Evolutionary conservation across 257 asterid species (phyloP), one percentile per base, ranked within the genome.

Genomic region (Lavandula angustifolia): DNA sequence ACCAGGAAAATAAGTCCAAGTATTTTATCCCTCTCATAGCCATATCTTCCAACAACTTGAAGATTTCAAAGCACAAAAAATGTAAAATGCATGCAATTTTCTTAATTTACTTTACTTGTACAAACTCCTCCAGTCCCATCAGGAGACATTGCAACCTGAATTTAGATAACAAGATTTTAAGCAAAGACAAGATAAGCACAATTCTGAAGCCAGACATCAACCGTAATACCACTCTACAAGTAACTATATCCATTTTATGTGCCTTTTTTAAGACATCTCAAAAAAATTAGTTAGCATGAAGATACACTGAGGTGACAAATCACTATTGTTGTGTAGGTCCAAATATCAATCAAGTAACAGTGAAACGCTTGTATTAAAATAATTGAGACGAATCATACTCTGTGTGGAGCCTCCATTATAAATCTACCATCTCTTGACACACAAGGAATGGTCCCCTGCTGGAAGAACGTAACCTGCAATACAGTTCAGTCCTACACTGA

Each of bases 61-160:
- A 50, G 73, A 76, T 73, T 89, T 87, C 76, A 92, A 76, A 49
- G 97, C 31, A 46, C 44, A 13, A 62, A 11, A 37, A 49, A n/a
- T 31, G 14, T 58, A 12, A 72, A 34, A 49, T 47, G 70, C 58
- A 52, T 54, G 37, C 35, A 12, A 38, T 62, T 49, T 41, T 38
- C 38, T 54, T 38, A 69, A 61, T 46, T 35, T 32, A 71, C 57
- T 37, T 9, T 72, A 92, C 99, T 96, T 78, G 99, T 68, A 87
- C 84, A 89, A 57, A 92, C 90, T 77, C 99, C 99, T 56, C 97
- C 99, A 62, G 89, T 92, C 70, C 99, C 99, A 79, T 92, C 99
- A 57, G 97, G 99, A 69, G 99, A 88, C 80, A 84, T 89, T 12
- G 97, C 95, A 47, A 89, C 91, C 99, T 92, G 87, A 83, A 43